A percentile compares a stretch with the other conserved stretches of the same genome.
These are phyloP conservation scores for Arabidopsis arenosa DNA, from an alignment of 345 rosid species.

Conservation along the genomic window DNA sequence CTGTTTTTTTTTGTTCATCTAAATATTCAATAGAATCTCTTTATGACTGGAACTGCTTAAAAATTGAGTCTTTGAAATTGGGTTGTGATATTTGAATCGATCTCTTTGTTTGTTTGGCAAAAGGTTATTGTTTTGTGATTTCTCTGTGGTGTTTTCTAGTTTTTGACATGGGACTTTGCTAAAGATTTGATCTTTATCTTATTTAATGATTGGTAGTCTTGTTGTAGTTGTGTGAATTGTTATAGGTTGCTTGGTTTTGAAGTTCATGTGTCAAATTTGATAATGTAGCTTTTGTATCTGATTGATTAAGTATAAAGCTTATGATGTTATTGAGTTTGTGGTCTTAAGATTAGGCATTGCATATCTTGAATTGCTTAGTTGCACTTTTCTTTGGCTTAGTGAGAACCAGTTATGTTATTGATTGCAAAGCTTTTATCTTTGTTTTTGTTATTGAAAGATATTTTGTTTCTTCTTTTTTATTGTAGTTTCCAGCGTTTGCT, in stretches of 20 bases:
- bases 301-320: background rate
- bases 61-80: conserved; percentile 6
- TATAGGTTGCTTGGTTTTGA: conserved; percentile 21
- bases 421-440: conserved; percentile 3
- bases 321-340: conserved; percentile 8
- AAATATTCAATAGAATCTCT: background rate
- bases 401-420: background rate
- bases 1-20: background rate
- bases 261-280: conserved; percentile 2
- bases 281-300: conserved; percentile 15
- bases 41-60: conserved; percentile 1
- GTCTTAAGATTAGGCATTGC: conserved; percentile 27
- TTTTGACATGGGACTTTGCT: background rate
- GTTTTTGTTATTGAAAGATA: conserved; percentile 18
- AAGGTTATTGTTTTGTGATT: background rate
- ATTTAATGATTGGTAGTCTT: conserved; percentile 3
- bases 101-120: conserved; percentile 28
- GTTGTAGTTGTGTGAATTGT: background rate
- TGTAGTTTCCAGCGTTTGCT: conserved; percentile 25
- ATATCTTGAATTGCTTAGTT: background rate
- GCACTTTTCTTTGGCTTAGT: conserved; percentile 6
- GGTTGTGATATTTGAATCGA: conserved; percentile 17
- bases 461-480: background rate
- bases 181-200: conserved; percentile 31
- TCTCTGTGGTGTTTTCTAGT: background rate